phyloP scores from a whole-genome alignment of 192 early-diverging fungal genomes.

The Obelidium mucronatum region DNA sequence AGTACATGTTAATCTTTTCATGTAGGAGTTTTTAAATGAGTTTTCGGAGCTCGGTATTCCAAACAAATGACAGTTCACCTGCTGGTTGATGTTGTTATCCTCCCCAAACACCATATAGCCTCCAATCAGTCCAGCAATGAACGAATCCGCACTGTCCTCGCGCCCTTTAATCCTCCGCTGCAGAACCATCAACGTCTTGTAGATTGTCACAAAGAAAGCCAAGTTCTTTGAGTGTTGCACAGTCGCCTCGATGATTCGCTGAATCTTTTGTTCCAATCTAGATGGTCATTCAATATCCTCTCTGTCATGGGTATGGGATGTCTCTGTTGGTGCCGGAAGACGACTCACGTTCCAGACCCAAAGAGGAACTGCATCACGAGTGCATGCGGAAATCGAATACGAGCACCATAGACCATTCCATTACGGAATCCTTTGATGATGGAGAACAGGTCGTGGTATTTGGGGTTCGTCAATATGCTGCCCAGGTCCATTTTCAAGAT shows the following conservation, averaged over 20 bases:
- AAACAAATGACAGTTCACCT: too few relatives aligned
- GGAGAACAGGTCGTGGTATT: constrained; percentile 17
- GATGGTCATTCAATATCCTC: too few relatives aligned
- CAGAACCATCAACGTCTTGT: constrained; percentile 88
- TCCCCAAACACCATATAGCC: constrained; percentile 95
- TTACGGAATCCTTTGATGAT: constrained; percentile 61
- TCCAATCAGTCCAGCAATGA: constrained; percentile 89
- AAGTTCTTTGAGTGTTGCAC: constrained; percentile 88
- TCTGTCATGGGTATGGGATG: too few relatives aligned
- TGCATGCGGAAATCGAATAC: constrained; percentile 76
- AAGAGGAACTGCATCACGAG: constrained; percentile 70
- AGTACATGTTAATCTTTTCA: constrained; percentile 93
- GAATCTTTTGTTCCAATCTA: constrained; percentile 80
- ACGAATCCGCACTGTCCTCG: constrained; percentile 80
- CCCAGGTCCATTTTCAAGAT: too few relatives aligned
- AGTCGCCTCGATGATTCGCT: constrained; percentile 83
- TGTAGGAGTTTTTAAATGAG: too few relatives aligned
- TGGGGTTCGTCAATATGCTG: constrained; percentile 16
- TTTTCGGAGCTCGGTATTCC: too few relatives aligned
- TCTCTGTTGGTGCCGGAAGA: too few relatives aligned
- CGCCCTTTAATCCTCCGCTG: constrained; percentile 76
- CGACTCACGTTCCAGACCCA: constrained; percentile 76
- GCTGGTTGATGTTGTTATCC: constrained; percentile 95
- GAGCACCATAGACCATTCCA: constrained; percentile 94
- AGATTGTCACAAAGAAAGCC: constrained; percentile 91